Evolutionary conservation across 495 filamentous ascomycete genomes (phyloP).

Genomic region (Xylaria intraflava): DNA sequence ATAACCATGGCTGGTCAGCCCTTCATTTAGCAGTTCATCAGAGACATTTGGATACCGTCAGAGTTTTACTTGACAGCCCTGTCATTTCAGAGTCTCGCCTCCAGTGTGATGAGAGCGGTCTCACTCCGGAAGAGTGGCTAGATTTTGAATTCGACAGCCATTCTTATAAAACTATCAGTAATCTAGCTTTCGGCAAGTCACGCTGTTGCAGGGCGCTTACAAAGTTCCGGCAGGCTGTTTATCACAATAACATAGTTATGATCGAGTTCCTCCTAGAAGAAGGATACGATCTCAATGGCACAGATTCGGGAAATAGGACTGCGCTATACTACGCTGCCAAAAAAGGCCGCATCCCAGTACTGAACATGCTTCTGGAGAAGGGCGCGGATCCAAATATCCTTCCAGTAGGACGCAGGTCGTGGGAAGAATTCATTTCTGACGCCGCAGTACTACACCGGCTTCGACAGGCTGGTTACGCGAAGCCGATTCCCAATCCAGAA

Average conservation of each 20-base stretch:
- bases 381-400: neutral
- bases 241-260: conserved; percentile 21
- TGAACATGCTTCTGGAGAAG: conserved; percentile 23
- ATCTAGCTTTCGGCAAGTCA: conserved; percentile 21
- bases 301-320: conserved; percentile 28
- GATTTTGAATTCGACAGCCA: conserved; percentile 22
- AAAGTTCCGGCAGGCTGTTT: conserved; percentile 24
- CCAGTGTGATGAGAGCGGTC: conserved; percentile 25
- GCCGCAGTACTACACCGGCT: neutral
- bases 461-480: neutral
- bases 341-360: conserved; percentile 21
- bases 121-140: conserved; percentile 31
- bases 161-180: conserved; percentile 25
- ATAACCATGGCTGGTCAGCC: conserved; percentile 32
- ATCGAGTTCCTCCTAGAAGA: conserved; percentile 22
- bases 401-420: neutral
- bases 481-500: neutral
- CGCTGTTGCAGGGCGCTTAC: conserved; percentile 29
- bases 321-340: conserved; percentile 27
- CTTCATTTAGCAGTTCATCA: conserved; percentile 30
- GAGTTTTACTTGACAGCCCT: conserved; percentile 21
- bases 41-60: conserved; percentile 22
- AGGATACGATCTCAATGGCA: conserved; percentile 11
- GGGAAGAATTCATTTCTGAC: neutral
- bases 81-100: conserved; percentile 19